Evolutionary conservation across 2,329 filamentous ascomycete species (phyloP), one percentile per base, ranked within the genome.

Genomic region (Fusarium odoratissimum): DNA sequence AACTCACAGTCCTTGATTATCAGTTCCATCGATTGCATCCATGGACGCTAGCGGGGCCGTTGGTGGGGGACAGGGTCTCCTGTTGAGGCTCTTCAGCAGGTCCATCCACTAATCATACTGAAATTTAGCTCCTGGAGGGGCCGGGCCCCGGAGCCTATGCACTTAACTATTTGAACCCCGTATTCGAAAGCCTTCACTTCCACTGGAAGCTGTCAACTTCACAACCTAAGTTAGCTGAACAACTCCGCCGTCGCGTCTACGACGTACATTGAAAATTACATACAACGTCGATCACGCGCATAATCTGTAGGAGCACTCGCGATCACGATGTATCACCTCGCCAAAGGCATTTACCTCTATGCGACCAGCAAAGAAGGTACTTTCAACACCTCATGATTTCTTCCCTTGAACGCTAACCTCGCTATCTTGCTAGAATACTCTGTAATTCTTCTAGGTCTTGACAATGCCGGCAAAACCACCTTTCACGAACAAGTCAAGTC

Each of bases 391-490:
- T 17, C 46, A n/a, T 12, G 45, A 21, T 52, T 51, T 37, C 65
- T 67, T 37, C 33, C 35, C 55, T 58, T 57, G 45, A 57, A 30
- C 25, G 23, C 57, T 77, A 28, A 66, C 60, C 33, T 62, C 28
- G 25, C 11, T 33, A 19, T 49, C 31, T 31, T 37, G 23, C 21
- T 79, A 96, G 95, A 98, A 86, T 98, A 98, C 87, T 98, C 95
- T 28, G 94, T 98, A 79, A 94, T 98, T 80, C 92, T 98, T 75
- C 93, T 98, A 78, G 96, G 96, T 72, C 93, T 98, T 80, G 96
- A 98, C 87, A 98, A 98, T 81, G 96, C 96, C 69, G 96, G 96
- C 83, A 98, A 98, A 87, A 98, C 96, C 44, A 98, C 96, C 31
- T 95, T 98, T 80, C 95, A 98, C 83, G 94, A 97, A 81, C 95